Conservation (phyloP, 2,329 filamentous ascomycete species). For the Didymella pinodella region DNA sequence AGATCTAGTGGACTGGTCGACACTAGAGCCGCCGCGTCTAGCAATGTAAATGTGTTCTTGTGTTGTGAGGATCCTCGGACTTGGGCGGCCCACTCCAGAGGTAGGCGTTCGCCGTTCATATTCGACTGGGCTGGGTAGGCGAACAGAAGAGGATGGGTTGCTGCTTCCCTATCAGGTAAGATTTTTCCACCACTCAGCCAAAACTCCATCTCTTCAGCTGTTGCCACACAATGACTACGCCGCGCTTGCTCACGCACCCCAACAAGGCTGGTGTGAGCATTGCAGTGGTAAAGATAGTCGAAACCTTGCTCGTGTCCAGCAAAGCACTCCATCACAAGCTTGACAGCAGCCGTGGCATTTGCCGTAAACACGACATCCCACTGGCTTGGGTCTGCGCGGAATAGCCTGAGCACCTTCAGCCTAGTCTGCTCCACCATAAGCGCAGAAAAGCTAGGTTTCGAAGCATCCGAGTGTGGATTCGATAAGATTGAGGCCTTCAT, state of each 20-base stretch:
- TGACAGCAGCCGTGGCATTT: conserved; percentile 89
- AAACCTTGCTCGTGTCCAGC: conserved; percentile 71
- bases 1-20: conserved; percentile 68
- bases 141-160: conserved; percentile 59
- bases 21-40: conserved; percentile 73
- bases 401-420: conserved; percentile 67
- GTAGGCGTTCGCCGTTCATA: conserved; percentile 80
- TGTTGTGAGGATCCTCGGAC: conserved; percentile 36
- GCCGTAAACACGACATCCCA: conserved; percentile 93
- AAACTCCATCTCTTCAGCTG: conserved; percentile 66
- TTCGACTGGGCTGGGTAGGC: conserved; percentile 92
- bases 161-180: conserved; percentile 22
- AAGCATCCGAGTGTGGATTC: conserved; percentile 71
- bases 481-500: conserved; percentile 68
- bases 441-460: conserved; percentile 65
- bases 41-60: conserved; percentile 69
- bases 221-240: conserved; percentile 69
- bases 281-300: conserved; percentile 80
- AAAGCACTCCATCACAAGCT: conserved; percentile 81
- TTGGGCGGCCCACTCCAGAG: conserved; percentile 64
- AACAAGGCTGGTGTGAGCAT: conserved; percentile 85
- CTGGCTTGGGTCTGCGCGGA: conserved; percentile 78
- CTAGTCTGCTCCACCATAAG: conserved; percentile 62
- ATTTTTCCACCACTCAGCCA: conserved; percentile 62
- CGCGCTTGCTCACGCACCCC: conserved; percentile 76